Conservation (phyloP, 225 moss, liverwort and hornwort genomes). For the Pleurozium schreberi region DNA sequence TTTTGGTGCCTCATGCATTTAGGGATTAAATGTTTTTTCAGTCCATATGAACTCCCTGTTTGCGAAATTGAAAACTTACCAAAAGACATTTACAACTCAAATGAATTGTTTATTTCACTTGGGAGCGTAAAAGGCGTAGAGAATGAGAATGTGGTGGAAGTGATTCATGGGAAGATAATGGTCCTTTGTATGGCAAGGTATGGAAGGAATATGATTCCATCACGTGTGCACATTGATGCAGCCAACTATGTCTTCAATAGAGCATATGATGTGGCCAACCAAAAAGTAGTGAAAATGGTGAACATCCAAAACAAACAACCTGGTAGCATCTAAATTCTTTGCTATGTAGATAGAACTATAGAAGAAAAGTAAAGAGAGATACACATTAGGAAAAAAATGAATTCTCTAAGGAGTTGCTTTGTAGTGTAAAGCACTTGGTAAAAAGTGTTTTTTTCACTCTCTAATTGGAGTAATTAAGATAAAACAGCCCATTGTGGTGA, state of each 20-base stretch:
- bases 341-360: too few species aligned
- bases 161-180: neutral
- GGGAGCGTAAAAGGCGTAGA: neutral
- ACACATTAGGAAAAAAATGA: too few species aligned
- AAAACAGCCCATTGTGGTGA: too few species aligned
- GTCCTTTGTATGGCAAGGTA: neutral
- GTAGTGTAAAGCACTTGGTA: too few species aligned
- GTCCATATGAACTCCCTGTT: neutral
- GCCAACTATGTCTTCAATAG: neutral
- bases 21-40: neutral
- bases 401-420: too few species aligned
- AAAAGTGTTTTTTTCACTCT: too few species aligned
- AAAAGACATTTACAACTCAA: neutral
- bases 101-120: neutral
- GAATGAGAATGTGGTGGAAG: neutral
- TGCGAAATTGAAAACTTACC: neutral
- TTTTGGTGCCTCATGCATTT: too few species aligned
- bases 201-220: neutral
- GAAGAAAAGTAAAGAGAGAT: fast-evolving
- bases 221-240: neutral
- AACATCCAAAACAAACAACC: neutral
- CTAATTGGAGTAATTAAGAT: too few species aligned
- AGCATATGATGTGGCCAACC: neutral
- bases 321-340: neutral
- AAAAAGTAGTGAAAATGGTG: neutral